Conservation (phyloP, 805 yeast genomes). For the Nakazawaea molendinolei region DNA sequence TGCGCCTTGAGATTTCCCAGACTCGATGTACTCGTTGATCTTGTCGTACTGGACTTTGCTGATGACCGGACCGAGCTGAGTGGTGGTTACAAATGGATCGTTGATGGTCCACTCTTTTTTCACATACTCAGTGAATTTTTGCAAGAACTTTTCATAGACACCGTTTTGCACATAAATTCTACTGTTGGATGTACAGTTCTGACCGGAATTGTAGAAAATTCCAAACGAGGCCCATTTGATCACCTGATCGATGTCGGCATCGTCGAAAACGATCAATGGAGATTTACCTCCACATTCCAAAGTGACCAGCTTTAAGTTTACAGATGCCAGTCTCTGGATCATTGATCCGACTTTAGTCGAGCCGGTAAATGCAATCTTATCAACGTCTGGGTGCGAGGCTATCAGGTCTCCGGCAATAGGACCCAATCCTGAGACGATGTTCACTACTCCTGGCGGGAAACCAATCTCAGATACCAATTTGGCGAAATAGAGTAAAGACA, state of each 20-base stretch:
- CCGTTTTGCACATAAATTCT: constrained; percentile 52
- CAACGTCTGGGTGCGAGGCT: constrained; percentile 51
- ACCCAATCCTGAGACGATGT: constrained; percentile 68
- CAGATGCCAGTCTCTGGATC: constrained; percentile 55
- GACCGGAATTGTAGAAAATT: constrained; percentile 59
- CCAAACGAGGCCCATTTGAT: constrained; percentile 65
- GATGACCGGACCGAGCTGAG: constrained; percentile 58
- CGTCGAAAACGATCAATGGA: constrained; percentile 54
- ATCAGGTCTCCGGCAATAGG: constrained; percentile 61
- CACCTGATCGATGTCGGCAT: constrained; percentile 60
- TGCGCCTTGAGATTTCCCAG: constrained; percentile 46
- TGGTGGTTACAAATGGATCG: constrained; percentile 38
- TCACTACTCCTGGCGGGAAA: constrained; percentile 71
- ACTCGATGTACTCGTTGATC: constrained; percentile 35
- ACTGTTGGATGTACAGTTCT: constrained; percentile 63
- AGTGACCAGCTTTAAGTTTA: constrained; percentile 56
- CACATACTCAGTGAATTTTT: constrained; percentile 37
- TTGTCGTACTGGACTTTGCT: constrained; percentile 50
- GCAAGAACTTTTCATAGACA: constrained; percentile 47
- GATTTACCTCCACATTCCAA: constrained; percentile 73
- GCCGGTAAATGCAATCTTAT: constrained; percentile 60
- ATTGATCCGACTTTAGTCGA: constrained; percentile 62
- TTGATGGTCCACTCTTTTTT: constrained; percentile 48
- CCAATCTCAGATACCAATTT: constrained; percentile 56
- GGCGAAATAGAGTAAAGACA: constrained; percentile 59